phyloP scores from a whole-genome alignment of 2,329 filamentous ascomycete species.

The Aschersonia sp. region DNA sequence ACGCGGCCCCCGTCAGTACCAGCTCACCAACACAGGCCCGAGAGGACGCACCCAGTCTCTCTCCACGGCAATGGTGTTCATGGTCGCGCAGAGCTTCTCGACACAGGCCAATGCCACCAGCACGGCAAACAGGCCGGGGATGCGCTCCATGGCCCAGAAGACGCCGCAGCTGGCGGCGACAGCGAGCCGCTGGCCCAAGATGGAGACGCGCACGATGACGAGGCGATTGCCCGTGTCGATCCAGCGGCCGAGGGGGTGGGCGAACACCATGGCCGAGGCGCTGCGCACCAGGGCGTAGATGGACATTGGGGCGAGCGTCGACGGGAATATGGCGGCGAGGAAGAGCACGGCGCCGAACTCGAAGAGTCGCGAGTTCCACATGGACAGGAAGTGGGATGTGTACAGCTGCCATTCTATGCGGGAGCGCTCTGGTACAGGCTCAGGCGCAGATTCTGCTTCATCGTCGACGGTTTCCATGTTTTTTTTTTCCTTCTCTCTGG shows the following conservation, averaged over 20 bases:
- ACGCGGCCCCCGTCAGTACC: neutral
- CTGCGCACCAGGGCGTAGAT: conserved; percentile 53
- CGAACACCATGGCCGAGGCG: conserved; percentile 40
- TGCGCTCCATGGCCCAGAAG: conserved; percentile 19
- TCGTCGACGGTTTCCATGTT: no score
- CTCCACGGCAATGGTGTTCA: conserved; percentile 56
- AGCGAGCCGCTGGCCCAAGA: conserved; percentile 24
- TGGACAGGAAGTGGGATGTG: conserved; percentile 44
- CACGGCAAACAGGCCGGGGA: conserved; percentile 15
- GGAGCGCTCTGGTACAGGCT: neutral
- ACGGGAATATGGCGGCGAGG: conserved; percentile 37
- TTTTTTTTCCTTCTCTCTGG: neutral
- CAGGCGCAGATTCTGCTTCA: no score
- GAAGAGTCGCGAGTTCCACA: conserved; percentile 50
- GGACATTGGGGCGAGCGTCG: conserved; percentile 50
- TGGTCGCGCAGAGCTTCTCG: conserved; percentile 51
- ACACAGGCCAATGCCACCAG: conserved; percentile 43
- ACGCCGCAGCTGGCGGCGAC: conserved; percentile 32
- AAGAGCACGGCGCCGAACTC: conserved; percentile 49
- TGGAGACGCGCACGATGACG: conserved; percentile 34
- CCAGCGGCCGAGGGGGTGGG: conserved; percentile 40
- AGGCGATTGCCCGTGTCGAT: conserved; percentile 43
- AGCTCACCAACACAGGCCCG: neutral
- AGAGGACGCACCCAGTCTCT: conserved; percentile 46
- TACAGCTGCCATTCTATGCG: conserved; percentile 25